Base-by-base conservation (phyloP, 768 basidiomycete genomes). In the Amyloporia xantha region DNA sequence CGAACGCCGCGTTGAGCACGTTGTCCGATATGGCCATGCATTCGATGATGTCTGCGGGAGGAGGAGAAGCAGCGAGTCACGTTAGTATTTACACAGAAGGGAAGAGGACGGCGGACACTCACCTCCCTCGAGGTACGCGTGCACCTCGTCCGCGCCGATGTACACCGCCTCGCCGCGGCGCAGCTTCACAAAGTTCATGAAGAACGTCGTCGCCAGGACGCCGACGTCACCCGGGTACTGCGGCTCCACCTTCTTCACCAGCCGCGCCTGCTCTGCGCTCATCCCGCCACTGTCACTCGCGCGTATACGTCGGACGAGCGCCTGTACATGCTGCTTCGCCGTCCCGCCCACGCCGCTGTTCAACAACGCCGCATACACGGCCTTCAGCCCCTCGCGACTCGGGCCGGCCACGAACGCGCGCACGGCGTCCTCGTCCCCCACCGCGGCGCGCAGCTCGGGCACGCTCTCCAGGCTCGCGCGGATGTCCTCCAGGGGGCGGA, bases 1-100 rank as follows among this genome's bases (percentile, higher is more conserved):
- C 52, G 44, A 79, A 71, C 15, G 77, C 79, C 17, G 75, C 75
- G 47, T 78, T 75, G 41, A 81, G 71, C 54, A 79, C 78, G 60
- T 80, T 79, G 66, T 80, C 78, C 0, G 73, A 74, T 2, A 71
- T 69, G 0, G 76, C 76, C 77, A 79, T 80, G 62, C 76, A 79
- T 56, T 79, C 78, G 66, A 81, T 75, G 62, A 80, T 80, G 54
- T 81, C 78, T 77, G 51, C 9, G 13, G 24, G n/a, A 0, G 13
- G 9, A 7, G 2, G 1, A 26, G 44, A 27, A 53, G 47, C 25
- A n/a, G n/a, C n/a, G n/a, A n/a, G n/a, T n/a, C n/a, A n/a, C n/a
- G n/a, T n/a, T n/a, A n/a, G n/a, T n/a, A n/a, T n/a, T n/a, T n/a
- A n/a, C n/a, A n/a, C n/a, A n/a, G n/a, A n/a, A n/a, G n/a, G n/a